These are phyloP conservation scores for Cystobasidium pallidum DNA, from an alignment of 1,284 basidiomycete genomes.

Conservation along the genomic window DNA sequence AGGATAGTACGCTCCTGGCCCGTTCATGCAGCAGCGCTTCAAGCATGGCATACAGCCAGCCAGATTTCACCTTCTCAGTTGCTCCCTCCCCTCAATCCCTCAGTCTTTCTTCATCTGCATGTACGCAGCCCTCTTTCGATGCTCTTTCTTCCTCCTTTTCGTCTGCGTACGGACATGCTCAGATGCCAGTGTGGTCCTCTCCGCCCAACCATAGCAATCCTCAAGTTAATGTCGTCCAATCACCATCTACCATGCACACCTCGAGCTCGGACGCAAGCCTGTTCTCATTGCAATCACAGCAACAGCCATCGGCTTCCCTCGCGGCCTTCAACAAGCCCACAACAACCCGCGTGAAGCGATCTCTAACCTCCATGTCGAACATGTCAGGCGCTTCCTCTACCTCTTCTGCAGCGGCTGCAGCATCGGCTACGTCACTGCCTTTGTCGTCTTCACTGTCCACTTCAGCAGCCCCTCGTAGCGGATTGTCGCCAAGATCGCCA, in stretches of 20 bases:
- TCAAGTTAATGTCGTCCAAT: background rate
- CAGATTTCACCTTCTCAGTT: conserved; percentile 19
- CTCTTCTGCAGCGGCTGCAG: background rate
- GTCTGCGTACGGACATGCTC: background rate
- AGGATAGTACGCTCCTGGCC: conserved; percentile 8
- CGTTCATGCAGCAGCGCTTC: conserved; percentile 7
- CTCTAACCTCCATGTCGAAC: conserved; percentile 4
- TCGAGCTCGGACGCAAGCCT: background rate
- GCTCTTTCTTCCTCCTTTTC: background rate
- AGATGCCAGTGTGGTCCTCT: conserved; percentile 8
- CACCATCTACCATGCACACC: background rate
- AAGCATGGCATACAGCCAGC: conserved; percentile 26
- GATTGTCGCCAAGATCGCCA: conserved; percentile 2
- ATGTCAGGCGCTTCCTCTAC: background rate
- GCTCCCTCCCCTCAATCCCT: background rate
- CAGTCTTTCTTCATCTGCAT: conserved; percentile 1
- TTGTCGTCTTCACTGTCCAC: background rate
- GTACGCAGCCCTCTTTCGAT: conserved; percentile 4
- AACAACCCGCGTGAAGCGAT: background rate
- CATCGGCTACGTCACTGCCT: background rate
- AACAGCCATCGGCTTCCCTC: background rate
- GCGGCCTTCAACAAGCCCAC: background rate
- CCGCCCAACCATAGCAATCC: background rate
- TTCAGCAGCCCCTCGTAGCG: background rate
- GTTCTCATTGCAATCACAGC: background rate